phyloP scores from a whole-genome alignment of 345 rosid genomes.

The Eucalyptus melliodora region DNA sequence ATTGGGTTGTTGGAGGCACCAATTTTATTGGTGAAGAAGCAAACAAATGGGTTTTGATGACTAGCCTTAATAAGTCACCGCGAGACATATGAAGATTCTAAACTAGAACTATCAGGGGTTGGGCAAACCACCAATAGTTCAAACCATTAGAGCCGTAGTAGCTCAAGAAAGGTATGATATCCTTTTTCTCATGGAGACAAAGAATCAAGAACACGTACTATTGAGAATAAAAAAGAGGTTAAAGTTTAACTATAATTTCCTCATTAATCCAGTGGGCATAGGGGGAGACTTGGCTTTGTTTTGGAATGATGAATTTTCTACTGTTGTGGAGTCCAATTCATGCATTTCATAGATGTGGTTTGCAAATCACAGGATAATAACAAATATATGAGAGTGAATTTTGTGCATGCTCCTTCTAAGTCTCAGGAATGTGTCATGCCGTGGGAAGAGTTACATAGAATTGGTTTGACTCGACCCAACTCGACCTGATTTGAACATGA shows the following conservation, averaged over 20 bases:
- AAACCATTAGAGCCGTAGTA: not conserved
- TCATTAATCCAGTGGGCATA: not conserved
- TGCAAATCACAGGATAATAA: not conserved
- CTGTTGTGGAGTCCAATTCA: not conserved
- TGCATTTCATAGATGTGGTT: not conserved
- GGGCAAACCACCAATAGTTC: not conserved
- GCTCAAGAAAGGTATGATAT: not conserved
- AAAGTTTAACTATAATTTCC: not conserved
- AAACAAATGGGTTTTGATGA: not conserved
- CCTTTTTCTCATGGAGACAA: not conserved
- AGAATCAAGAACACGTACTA: not conserved
- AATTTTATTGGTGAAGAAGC: not conserved
- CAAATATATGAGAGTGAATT: not conserved
- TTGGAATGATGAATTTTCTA: not conserved
- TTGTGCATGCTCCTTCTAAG: not conserved
- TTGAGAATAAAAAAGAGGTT: not conserved
- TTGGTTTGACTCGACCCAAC: rapidly evolving
- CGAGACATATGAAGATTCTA: not conserved
- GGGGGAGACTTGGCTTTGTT: not conserved
- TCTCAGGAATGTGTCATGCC: not conserved
- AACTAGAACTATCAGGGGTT: rapidly evolving
- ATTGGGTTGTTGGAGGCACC: not conserved
- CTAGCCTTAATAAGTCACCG: too few relatives aligned
- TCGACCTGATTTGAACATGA: too few relatives aligned
- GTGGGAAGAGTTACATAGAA: not conserved